Base-by-base conservation (phyloP, 1,284 basidiomycete species). In the Phlebopus sp. region DNA sequence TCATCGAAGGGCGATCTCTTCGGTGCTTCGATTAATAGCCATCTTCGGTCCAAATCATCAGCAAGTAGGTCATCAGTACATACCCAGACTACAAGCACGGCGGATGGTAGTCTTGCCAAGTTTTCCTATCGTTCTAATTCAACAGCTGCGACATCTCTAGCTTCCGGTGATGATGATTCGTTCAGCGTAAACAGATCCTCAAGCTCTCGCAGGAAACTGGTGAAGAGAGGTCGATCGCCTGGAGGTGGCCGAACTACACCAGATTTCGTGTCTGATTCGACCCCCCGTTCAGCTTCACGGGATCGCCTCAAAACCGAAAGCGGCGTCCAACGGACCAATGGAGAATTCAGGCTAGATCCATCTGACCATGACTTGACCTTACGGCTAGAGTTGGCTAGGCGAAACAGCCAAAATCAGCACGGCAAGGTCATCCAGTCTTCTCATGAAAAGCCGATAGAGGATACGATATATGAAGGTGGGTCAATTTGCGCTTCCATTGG, bases 381-480 rank as follows among this genome's bases (percentile, higher is more conserved):
- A 68, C 81, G 86, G 39, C 69, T 94, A 46, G 87, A 87, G 53
- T 70, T 93, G 41, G 92, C 91, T 5, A 74, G 88, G 52, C 77
- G 79, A 53, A 94, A 94, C 63, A 91, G 89, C 61, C 75, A 84
- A 63, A 87, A 78, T 62, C 89, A 91, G 56, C 74, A 79, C 51
- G 74, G 72, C 14, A 74, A 75, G 39, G 70, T 71, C 42, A 52
- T 71, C 30, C 57, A 68, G 41, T 39, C 74, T 47, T 56, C 68
- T 7, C 57, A 75, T 53, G 77, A 81, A n/a, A 62, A 62, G 15
- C 73, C 77, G 4, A 59, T 76, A 10, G 81, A 84, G 55, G 78
- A 78, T 31, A 85, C 81, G 2, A 87, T 88, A 51, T 88, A 85
- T 55, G 87, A 89, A 78, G 84, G 87, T 83, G 56, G 63, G 56